Percentiles rank a stretch among this genome's conserved stretches.
Evolutionary conservation across 2,329 filamentous ascomycete species (phyloP).

Genomic region (Trichoderma breve): DNA sequence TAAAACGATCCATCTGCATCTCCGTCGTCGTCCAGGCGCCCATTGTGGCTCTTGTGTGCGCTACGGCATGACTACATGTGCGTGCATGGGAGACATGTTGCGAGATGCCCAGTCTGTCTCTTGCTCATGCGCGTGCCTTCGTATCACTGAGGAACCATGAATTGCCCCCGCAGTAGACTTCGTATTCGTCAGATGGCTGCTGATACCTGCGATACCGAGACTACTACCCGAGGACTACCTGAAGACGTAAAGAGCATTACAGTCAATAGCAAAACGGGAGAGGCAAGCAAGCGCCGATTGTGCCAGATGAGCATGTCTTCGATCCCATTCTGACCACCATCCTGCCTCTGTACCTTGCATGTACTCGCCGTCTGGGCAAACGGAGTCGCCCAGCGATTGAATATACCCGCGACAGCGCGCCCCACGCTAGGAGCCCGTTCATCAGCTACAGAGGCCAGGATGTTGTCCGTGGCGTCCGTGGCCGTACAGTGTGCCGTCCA

Average conservation of each 20-base stretch:
- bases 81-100: conserved; percentile 13
- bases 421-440: conserved; percentile 10
- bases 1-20: not conserved
- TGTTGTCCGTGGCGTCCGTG: not conserved
- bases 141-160: conserved; percentile 20
- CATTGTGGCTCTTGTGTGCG: not conserved
- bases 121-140: conserved; percentile 14
- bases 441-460: conserved; percentile 3
- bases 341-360: conserved; percentile 6
- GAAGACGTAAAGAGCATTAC: not conserved
- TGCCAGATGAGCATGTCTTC: not conserved
- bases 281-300: not conserved
- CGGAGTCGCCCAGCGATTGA: not conserved
- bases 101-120: conserved; percentile 18
- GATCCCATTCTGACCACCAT: conserved; percentile 14
- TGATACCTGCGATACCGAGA: conserved; percentile 12
- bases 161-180: conserved; percentile 21
- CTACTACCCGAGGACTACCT: conserved; percentile 3
- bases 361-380: not conserved
- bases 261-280: not conserved
- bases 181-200: conserved; percentile 20
- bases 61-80: conserved; percentile 18
- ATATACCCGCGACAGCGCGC: conserved; percentile 15
- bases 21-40: not conserved
- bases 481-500: conserved; percentile 11